Base-by-base conservation (phyloP, 164 flowering plant species). In the Vitis cinerea region DNA sequence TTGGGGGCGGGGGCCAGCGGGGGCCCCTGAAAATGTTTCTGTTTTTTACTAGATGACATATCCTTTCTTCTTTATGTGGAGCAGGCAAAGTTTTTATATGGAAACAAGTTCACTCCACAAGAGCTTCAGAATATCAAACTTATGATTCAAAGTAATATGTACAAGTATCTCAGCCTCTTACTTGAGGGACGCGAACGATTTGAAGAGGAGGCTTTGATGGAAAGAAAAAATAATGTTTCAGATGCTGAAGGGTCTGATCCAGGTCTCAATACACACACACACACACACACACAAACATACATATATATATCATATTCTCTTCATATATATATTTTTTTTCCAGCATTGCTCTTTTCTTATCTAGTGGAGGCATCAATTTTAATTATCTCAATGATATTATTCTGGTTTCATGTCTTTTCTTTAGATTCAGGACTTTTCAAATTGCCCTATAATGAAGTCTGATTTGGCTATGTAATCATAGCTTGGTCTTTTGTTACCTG, bases 111-210 rank as follows among this genome's bases (percentile, higher is more conserved):
- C 65, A 82, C 79, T 59, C 15, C 68, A 15, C 96, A 91, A 68
- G 99, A 95, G 68, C 78, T 82, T 63, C 90, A 86, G 75, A 89
- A 90, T 60, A 88, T 95, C 29, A 95, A 90, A 82, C 76, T 95
- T 66, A 93, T 93, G 98, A 90, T 95, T 30, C 99, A 95, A 75
- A 95, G 99, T 82, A 95, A 92, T 74, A 84, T 95, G 89, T 95
- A 95, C 77, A 91, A 83, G 72, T 95, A 95, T 78, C 92, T 93
- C 54, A 93, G 99, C 81, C 85, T 93, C 76, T 80, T 95, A 69
- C 93, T 95, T 37, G 99, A 95, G 78, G 99, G 92, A 53, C 85
- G 99, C 31, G 99, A 93, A 77, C 90, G 91, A 63, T 93, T 95
- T 83, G 99, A 95, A 81, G 99, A 94, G 82, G 99, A 91, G 74